phyloP scores from a whole-genome alignment of 129 eudicot genomes.

The Escallonia herrerae region DNA sequence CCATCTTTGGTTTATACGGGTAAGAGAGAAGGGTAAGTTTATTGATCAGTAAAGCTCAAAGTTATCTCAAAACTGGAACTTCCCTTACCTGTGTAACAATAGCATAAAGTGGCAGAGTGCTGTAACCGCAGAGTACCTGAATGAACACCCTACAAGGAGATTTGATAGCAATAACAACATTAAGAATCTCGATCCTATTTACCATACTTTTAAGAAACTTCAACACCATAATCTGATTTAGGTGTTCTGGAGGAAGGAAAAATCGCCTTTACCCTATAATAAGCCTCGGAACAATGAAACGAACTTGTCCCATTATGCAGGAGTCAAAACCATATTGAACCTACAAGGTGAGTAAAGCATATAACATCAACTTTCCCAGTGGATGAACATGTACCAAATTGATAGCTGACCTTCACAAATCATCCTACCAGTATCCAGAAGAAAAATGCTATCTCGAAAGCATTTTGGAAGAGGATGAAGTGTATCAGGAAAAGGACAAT shows the following conservation, averaged over 20 bases:
- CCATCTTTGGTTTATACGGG: slow-evolving; percentile 54
- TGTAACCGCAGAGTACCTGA: slow-evolving; percentile 86
- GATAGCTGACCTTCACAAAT: neutral
- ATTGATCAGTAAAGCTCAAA: neutral
- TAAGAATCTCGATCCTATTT: neutral
- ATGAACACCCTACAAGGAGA: slow-evolving; percentile 55
- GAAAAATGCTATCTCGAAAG: slow-evolving; percentile 92
- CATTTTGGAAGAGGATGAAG: slow-evolving; percentile 92
- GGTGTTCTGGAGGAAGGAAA: neutral
- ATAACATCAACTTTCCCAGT: neutral
- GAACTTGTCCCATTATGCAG: slow-evolving; percentile 83
- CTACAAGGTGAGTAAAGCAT: slow-evolving; percentile 19
- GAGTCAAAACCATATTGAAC: slow-evolving; percentile 79
- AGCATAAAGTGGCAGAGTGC: slow-evolving; percentile 93
- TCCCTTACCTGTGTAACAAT: slow-evolving; percentile 86
- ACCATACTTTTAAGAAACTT: neutral
- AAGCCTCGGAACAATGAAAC: slow-evolving; percentile 73
- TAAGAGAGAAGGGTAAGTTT: neutral
- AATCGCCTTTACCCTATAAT: slow-evolving; percentile 56
- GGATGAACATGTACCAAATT: neutral
- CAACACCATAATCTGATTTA: neutral
- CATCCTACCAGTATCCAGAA: slow-evolving; percentile 80
- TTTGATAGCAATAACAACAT: neutral
- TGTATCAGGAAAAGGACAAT: slow-evolving; percentile 69
- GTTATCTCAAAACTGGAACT: neutral